A percentile compares a stretch with the other conserved stretches of the same genome.
phyloP scores from a whole-genome alignment of 2,329 filamentous ascomycete species.

The Monilinia polystroma region DNA sequence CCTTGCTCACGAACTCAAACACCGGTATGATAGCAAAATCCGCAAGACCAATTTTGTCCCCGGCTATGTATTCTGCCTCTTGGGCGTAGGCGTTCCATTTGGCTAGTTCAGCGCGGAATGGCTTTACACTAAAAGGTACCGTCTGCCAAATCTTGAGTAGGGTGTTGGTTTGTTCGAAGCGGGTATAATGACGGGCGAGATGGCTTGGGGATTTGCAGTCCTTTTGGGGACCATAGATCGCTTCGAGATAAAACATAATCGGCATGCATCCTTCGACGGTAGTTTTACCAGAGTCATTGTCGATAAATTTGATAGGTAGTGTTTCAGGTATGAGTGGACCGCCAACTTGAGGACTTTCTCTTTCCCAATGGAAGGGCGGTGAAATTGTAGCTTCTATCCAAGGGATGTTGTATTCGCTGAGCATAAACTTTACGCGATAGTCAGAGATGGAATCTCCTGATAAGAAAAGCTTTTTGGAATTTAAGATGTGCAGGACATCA shows the following conservation, averaged over 20 bases:
- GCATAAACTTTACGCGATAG: constrained; percentile 50
- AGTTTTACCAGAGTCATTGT: constrained; percentile 52
- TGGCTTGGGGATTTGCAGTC: constrained; percentile 28
- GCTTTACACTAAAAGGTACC: constrained; percentile 29
- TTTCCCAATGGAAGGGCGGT: constrained; percentile 37
- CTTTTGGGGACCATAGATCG: constrained; percentile 45
- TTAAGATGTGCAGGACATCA: constrained; percentile 70
- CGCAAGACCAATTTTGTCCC: constrained; percentile 44
- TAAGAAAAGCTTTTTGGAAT: constrained; percentile 46
- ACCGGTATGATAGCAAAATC: constrained; percentile 61
- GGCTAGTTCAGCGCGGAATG: constrained; percentile 38
- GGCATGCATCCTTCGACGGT: constrained; percentile 51
- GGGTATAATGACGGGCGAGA: constrained; percentile 34
- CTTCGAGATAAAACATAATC: constrained; percentile 62
- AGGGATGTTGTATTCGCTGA: constrained; percentile 49
- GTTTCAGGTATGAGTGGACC: constrained; percentile 29
- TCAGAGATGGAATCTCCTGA: constrained; percentile 51
- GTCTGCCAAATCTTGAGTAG: constrained; percentile 34
- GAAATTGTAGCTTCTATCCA: constrained; percentile 39
- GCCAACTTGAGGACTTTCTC: constrained; percentile 29
- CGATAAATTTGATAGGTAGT: constrained; percentile 51
- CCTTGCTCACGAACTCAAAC: constrained; percentile 47
- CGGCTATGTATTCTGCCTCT: constrained; percentile 47
- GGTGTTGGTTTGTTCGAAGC: constrained; percentile 31
- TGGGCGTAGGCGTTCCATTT: constrained; percentile 30